Evolutionary conservation across 2,329 filamentous ascomycete species (phyloP).

Genomic region (Cercospora brassicicola): DNA sequence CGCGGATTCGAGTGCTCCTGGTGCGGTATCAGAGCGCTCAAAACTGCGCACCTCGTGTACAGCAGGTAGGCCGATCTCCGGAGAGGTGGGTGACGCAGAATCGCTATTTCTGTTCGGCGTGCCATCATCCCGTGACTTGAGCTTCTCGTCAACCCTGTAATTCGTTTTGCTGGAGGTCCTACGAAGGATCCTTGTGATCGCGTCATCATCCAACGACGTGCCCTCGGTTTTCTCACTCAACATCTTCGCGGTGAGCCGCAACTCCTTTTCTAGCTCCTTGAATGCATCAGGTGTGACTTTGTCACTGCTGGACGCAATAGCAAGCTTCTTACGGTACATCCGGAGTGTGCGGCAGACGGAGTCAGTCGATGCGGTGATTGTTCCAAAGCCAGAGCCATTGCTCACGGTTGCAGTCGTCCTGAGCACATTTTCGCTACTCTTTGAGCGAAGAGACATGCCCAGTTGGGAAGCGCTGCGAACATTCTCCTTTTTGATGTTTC

Average conservation of each 20-base stretch:
- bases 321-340: conserved; percentile 60
- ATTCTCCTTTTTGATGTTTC: conserved; percentile 27
- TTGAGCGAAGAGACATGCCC: conserved; percentile 52
- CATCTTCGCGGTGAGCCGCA: conserved; percentile 50
- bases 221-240: conserved; percentile 46
- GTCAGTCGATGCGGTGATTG: conserved; percentile 56
- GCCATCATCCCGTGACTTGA: conserved; percentile 48
- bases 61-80: conserved; percentile 2
- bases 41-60: conserved; percentile 5
- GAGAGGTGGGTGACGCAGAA: conserved; percentile 2
- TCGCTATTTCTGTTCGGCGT: conserved; percentile 27
- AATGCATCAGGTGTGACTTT: conserved; percentile 48
- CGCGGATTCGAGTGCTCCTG: conserved; percentile 18
- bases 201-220: conserved; percentile 45
- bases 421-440: conserved; percentile 42
- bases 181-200: conserved; percentile 61
- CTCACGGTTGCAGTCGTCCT: conserved; percentile 25
- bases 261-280: conserved; percentile 59
- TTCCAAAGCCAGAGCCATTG: conserved; percentile 47
- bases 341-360: conserved; percentile 58
- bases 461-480: conserved; percentile 48
- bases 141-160: conserved; percentile 69
- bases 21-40: conserved; percentile 23
- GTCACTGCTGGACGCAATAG: conserved; percentile 47
- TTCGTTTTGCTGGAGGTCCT: background rate